Conservation (phyloP, 257 asterid genomes). For the Knoxia roxburghii region DNA sequence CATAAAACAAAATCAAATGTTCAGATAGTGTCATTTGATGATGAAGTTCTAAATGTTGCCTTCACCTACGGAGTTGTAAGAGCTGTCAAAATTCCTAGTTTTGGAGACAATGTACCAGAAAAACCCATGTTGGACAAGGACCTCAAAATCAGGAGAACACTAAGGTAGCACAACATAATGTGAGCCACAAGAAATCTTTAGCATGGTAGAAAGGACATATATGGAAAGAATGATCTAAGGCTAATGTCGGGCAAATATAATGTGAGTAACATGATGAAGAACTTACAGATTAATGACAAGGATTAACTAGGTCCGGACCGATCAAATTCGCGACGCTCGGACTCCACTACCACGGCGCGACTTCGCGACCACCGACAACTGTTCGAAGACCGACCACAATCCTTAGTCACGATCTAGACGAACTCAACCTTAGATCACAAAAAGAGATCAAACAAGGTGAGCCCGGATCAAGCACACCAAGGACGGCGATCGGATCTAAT, state of each 20-base stretch:
- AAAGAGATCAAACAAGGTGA: no score
- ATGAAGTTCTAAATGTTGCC: constrained; percentile 14
- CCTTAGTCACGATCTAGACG: no score
- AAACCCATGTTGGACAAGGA: constrained; percentile 83
- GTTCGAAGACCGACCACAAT: no score
- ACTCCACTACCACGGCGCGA: no score
- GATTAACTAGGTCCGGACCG: constrained; percentile 67
- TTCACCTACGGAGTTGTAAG: constrained; percentile 69
- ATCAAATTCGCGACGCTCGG: no score
- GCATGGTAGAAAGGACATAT: not conserved
- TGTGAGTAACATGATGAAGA: not conserved
- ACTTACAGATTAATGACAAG: constrained; percentile 80
- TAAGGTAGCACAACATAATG: no score
- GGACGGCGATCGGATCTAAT: no score
- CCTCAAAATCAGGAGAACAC: constrained; percentile 40
- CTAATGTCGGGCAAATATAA: no score
- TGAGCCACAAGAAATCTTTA: not conserved
- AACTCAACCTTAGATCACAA: no score
- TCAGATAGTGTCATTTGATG: constrained; percentile 13
- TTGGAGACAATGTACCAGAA: constrained; percentile 72
- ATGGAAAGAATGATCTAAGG: not conserved
- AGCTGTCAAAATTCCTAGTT: constrained; percentile 51
- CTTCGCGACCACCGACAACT: no score
- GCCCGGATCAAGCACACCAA: no score
- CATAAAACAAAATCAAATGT: no score